A percentile compares a stretch with the other conserved stretches of the same genome.
Evolutionary conservation across 176 grass and related monocot species (phyloP).

Genomic region (Areca catechu): DNA sequence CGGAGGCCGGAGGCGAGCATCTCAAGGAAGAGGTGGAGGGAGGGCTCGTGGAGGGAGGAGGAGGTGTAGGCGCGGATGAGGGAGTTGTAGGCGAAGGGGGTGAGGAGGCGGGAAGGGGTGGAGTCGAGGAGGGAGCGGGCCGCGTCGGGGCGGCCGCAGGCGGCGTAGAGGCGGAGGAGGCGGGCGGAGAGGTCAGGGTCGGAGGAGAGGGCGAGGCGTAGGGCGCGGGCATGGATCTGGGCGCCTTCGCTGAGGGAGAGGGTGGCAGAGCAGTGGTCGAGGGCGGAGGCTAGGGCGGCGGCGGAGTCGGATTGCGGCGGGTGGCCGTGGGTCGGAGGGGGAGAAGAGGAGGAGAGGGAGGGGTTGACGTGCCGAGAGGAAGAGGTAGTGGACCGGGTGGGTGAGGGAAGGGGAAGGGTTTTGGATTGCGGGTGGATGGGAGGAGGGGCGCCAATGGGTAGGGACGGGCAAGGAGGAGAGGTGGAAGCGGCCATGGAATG

Average conservation of each 20-base stretch:
- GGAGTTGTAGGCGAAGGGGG: constrained; percentile 18
- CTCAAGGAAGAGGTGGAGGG: constrained; percentile 26
- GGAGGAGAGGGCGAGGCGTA: neutral
- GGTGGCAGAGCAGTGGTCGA: neutral
- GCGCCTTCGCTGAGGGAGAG: constrained; percentile 10
- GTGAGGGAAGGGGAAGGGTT: too few relatives aligned
- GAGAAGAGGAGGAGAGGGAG: neutral
- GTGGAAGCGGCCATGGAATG: too few relatives aligned
- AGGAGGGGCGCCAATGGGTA: too few relatives aligned
- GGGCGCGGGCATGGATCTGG: constrained; percentile 7
- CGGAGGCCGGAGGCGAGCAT: constrained; percentile 10
- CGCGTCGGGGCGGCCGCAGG: neutral
- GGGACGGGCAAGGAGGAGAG: too few relatives aligned
- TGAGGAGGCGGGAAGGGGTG: neutral
- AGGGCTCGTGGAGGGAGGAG: constrained; percentile 10
- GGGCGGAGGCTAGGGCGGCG: neutral
- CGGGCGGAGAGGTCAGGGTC: constrained; percentile 1
- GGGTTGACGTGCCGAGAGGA: neutral
- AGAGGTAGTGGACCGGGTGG: too few relatives aligned
- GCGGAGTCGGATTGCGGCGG: neutral
- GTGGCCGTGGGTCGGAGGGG: neutral
- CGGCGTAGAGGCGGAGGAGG: constrained; percentile 3
- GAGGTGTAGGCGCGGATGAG: constrained; percentile 23
- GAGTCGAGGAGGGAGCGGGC: constrained; percentile 16
- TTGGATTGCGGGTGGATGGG: too few relatives aligned